These are phyloP conservation scores for Boletus reticulatus DNA, from an alignment of 768 basidiomycete species.

Conservation along the genomic window DNA sequence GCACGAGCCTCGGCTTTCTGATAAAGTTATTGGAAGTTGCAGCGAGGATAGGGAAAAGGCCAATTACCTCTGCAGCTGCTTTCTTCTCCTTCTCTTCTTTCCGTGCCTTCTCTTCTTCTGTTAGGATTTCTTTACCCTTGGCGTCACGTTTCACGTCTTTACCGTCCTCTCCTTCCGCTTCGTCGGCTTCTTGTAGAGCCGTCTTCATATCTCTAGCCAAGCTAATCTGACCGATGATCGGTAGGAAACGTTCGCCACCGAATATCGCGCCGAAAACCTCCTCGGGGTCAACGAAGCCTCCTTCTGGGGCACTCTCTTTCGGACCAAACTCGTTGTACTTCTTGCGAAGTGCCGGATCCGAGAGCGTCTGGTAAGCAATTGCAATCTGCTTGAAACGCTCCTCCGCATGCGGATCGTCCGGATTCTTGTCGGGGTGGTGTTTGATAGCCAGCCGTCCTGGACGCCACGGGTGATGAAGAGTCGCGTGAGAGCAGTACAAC, in stretches of 20 bases:
- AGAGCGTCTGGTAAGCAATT: slow-evolving; percentile 85
- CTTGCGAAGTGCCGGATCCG: slow-evolving; percentile 67
- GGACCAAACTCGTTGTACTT: slow-evolving; percentile 93
- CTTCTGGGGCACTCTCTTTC: slow-evolving; percentile 78
- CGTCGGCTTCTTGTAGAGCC: slow-evolving; percentile 84
- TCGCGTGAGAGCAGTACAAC: not conserved
- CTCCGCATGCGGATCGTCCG: slow-evolving; percentile 78
- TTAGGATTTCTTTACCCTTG: slow-evolving; percentile 52
- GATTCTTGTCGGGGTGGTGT: slow-evolving; percentile 92
- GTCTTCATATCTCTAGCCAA: slow-evolving; percentile 91
- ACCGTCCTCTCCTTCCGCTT: slow-evolving; percentile 50
- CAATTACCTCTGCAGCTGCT: slow-evolving; percentile 61
- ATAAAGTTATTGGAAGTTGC: slow-evolving; percentile 10
- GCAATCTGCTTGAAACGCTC: slow-evolving; percentile 91
- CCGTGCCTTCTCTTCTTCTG: slow-evolving; percentile 69
- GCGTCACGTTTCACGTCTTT: slow-evolving; percentile 46
- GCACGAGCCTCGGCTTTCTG: slow-evolving; percentile 81
- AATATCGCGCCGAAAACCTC: slow-evolving; percentile 83
- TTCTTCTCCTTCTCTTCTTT: slow-evolving; percentile 72
- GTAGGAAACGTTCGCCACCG: slow-evolving; percentile 81
- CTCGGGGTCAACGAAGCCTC: slow-evolving; percentile 86
- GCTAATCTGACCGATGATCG: slow-evolving; percentile 87
- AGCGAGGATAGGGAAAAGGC: not conserved
- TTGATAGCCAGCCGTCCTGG: slow-evolving; percentile 83
- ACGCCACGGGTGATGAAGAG: slow-evolving; percentile 1